phyloP scores from a whole-genome alignment of 2,329 filamentous ascomycete species.

The Hyphodiscus sp. region DNA sequence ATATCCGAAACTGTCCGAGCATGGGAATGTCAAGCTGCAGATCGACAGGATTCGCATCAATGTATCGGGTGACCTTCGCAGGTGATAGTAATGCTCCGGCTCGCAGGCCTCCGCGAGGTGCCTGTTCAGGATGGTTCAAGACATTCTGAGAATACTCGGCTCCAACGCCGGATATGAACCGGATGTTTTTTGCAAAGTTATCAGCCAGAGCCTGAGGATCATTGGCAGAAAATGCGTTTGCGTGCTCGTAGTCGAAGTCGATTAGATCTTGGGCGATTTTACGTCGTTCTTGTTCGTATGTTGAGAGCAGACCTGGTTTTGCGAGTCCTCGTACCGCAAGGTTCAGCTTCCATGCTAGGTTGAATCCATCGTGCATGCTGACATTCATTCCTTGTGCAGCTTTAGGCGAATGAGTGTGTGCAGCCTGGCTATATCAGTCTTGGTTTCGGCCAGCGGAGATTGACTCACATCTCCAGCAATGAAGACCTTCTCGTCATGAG shows the following conservation, averaged over 20 bases:
- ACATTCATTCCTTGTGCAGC: constrained; percentile 56
- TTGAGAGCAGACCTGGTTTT: constrained; percentile 47
- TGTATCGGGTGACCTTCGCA: constrained; percentile 64
- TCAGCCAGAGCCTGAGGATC: constrained; percentile 57
- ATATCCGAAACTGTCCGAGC: constrained; percentile 70
- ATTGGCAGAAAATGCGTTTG: constrained; percentile 52
- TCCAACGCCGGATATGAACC: constrained; percentile 68
- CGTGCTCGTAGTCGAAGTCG: constrained; percentile 52
- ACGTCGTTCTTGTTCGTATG: constrained; percentile 56
- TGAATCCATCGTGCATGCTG: constrained; percentile 53
- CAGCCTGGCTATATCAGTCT: constrained; percentile 32
- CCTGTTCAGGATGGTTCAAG: constrained; percentile 51
- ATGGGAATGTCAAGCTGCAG: constrained; percentile 73
- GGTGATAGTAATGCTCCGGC: constrained; percentile 45
- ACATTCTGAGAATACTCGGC: constrained; percentile 58
- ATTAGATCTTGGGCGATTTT: constrained; percentile 61
- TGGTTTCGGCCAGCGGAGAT: constrained; percentile 24
- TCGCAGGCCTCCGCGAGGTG: constrained; percentile 37
- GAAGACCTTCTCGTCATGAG: constrained; percentile 51
- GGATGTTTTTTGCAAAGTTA: constrained; percentile 65
- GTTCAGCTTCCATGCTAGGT: constrained; percentile 53
- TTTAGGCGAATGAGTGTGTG: constrained; percentile 56
- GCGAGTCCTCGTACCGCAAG: constrained; percentile 47
- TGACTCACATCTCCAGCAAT: constrained; percentile 36
- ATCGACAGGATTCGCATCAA: constrained; percentile 73